Percentiles rank a stretch among this genome's conserved stretches.
Conservation (phyloP, 768 basidiomycete species). For the Favolaschia claudopus region DNA sequence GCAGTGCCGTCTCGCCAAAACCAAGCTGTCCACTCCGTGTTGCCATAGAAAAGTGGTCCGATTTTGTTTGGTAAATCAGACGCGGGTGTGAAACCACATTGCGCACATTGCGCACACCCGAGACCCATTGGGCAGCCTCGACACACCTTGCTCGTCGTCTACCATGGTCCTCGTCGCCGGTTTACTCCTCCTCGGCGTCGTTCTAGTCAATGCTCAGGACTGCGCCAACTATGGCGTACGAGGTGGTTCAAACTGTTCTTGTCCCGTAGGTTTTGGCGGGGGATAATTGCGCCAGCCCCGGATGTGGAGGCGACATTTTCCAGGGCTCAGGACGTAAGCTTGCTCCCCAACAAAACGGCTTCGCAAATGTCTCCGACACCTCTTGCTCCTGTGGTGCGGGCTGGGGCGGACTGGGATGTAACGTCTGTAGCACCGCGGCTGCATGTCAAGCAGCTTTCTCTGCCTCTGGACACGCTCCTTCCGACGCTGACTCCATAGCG, state of each 20-base stretch:
- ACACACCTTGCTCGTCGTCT: neutral
- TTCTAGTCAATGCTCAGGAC: constrained; percentile 14
- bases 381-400: constrained; percentile 75
- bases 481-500: constrained; percentile 36
- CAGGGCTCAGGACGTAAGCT: constrained; percentile 69
- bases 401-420: constrained; percentile 83
- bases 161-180: constrained; percentile 13
- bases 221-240: constrained; percentile 77
- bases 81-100: too few species aligned
- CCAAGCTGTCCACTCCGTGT: too few species aligned
- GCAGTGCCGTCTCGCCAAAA: too few species aligned
- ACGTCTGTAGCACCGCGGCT: constrained; percentile 72
- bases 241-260: constrained; percentile 69
- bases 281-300: constrained; percentile 68
- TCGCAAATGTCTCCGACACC: constrained; percentile 71
- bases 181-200: constrained; percentile 7
- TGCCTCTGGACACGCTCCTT: constrained; percentile 45
- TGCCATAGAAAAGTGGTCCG: too few species aligned
- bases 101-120: too few species aligned
- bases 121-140: too few species aligned
- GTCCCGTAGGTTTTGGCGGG: constrained; percentile 88
- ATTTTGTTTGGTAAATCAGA: too few species aligned
- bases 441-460: constrained; percentile 75
- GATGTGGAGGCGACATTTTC: constrained; percentile 85
- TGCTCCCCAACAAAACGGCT: constrained; percentile 48